Evolutionary conservation across 352 stramenopile genomes (phyloP).

Genomic region (Phytophthora ramorum): DNA sequence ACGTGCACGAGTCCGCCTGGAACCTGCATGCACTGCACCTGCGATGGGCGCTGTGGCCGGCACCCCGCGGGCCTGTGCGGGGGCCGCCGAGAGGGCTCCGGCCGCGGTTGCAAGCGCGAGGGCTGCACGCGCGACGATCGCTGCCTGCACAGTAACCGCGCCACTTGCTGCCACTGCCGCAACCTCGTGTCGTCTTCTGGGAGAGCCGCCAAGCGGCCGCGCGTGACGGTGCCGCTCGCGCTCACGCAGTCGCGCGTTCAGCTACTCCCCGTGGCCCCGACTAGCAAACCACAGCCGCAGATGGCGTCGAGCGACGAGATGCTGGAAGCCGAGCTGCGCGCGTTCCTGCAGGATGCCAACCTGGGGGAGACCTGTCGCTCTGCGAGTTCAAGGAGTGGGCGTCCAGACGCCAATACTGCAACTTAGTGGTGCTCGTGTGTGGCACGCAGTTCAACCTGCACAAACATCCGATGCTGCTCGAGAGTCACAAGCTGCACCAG

Average conservation of each 20-base stretch:
- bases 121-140: slow-evolving; percentile 66
- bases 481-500: slow-evolving; percentile 51
- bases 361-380: slow-evolving; percentile 48
- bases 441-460: slow-evolving; percentile 79
- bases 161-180: slow-evolving; percentile 80
- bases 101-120: slow-evolving; percentile 68
- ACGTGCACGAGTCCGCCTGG: slow-evolving; percentile 58
- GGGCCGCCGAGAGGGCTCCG: slow-evolving; percentile 66
- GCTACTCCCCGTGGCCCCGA: not conserved
- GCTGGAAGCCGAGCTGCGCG: slow-evolving; percentile 38
- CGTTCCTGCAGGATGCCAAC: slow-evolving; percentile 41
- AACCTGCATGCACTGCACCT: slow-evolving; percentile 87
- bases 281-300: slow-evolving; percentile 16
- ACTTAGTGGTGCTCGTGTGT: slow-evolving; percentile 68
- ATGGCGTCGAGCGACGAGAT: slow-evolving; percentile 12
- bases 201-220: slow-evolving; percentile 44
- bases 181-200: slow-evolving; percentile 75
- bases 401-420: slow-evolving; percentile 47
- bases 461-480: slow-evolving; percentile 70
- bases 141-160: slow-evolving; percentile 75
- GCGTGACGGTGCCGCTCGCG: slow-evolving; percentile 13
- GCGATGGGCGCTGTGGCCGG: slow-evolving; percentile 70
- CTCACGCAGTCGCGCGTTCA: slow-evolving; percentile 13
- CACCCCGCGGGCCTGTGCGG: slow-evolving; percentile 64
- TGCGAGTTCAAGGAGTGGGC: slow-evolving; percentile 65